Base-by-base conservation (phyloP, 148 eudicot species). In the Camellia lanceoleosa region DNA sequence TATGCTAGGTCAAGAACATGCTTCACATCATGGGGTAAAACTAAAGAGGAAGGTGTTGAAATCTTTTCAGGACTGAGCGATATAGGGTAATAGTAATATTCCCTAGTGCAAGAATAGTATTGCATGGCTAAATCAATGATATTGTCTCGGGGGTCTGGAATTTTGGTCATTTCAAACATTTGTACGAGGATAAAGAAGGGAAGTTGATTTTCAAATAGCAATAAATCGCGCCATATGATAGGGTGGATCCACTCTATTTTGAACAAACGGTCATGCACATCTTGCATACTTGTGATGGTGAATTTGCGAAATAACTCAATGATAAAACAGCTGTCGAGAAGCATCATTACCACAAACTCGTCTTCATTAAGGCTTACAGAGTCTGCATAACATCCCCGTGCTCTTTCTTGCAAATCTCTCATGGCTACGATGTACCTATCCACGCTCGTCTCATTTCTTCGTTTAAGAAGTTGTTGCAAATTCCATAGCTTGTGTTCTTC, bases 281-380 rank as follows among this genome's bases (percentile, higher is more conserved):
- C 59, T 52, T 64, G 64, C 20, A 56, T 3, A 3, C 47, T 54
- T 12, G 74, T 79, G n/a, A 61, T 41, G 8, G 3, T 23, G 30
- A n/a, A 49, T 43, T 77, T 73, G 12, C 83, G 73, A 3, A 84
- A n/a, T 3, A 84, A n/a, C 70, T 84, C 84, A 58, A 81, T 46
- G 23, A 84, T 69, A 41, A 84, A 84, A 55, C 68, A 80, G 7
- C 72, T 79, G 51, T 84, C 84, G 42, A 84, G 70, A 30, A 84
- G 42, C 76, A 84, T 59, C 83, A 84, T 84, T 52, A 77, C 58
- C 4, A 76, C 78, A 66, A 84, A 80, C 1, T 84, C 81, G 30
- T 80, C 68, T 7, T 23, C 4, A 8, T 5, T n/a, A 0, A 76
- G 12, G 43, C 11, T 11, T 12, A 71, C 10, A 1, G 30, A 0